Base-by-base conservation (phyloP, 164 flowering plant species). In the Kalanchoe fedtschenkoi region DNA sequence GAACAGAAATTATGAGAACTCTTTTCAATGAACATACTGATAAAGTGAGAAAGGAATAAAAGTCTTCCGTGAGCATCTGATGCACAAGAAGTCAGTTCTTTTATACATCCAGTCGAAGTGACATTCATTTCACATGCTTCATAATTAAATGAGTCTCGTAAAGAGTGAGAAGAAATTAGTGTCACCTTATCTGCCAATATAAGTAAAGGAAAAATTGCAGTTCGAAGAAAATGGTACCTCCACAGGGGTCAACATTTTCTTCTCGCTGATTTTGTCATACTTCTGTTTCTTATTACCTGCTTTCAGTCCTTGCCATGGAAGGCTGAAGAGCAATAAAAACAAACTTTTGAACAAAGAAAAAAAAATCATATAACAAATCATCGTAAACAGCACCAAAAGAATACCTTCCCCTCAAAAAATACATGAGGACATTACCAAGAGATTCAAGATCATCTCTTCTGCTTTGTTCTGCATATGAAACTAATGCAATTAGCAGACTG, bases 211-310 rank as follows among this genome's bases (percentile, higher is more conserved):
- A n/a, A 14, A 17, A 33, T n/a, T 58, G 34, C 61, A 58, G 24
- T 33, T 11, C 30, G 35, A 16, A 44, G 54, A 54, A 70, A 43
- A 42, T 7, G 21, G 42, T 79, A 85, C 91, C 82, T 85, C 88
- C 26, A 83, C 67, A 19, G 91, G 80, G 15, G 91, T 85, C 34
- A 78, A 81, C 84, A 80, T 78, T 72, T 85, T 85, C 71, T 80
- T 81, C 63, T 85, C 88, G 67, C 86, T 81, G 29, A 86, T 83
- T 68, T 74, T 78, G 70, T 81, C 86, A 71, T 81, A 81, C 58
- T 85, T 85, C 71, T 83, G 88, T 69, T 81, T 85, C 38, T 58
- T 58, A 58, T 34, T 58, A 33, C 61, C 61, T 3, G 41, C 61
- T 58, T 58, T 58, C 19, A 58, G 61, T 34, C 61, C 61, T 37